Conservation (phyloP, 2,329 filamentous ascomycete genomes). For the Pseudocercospora musae region DNA sequence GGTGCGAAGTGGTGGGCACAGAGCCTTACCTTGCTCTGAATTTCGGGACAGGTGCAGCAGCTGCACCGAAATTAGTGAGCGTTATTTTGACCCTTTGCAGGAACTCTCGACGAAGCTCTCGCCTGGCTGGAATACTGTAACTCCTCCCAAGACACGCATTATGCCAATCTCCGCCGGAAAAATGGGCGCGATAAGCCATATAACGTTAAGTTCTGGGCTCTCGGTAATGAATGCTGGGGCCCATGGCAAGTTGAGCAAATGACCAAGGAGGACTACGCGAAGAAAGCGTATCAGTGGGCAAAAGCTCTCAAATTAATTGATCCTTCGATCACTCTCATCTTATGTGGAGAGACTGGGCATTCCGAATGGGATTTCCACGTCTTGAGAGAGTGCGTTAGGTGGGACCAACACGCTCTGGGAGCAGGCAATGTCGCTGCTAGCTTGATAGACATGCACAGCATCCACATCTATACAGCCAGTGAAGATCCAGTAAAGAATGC, state of each 20-base stretch:
- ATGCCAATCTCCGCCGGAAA: conserved; percentile 72
- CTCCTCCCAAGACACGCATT: conserved; percentile 71
- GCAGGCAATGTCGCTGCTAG: conserved; percentile 43
- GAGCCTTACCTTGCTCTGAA: conserved; percentile 80
- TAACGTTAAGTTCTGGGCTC: conserved; percentile 80
- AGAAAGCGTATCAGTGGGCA: conserved; percentile 67
- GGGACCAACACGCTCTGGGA: conserved; percentile 49
- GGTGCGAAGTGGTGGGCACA: conserved; percentile 69
- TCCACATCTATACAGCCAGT: conserved; percentile 71
- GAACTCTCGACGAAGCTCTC: conserved; percentile 56
- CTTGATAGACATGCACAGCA: conserved; percentile 75
- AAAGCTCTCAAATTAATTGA: conserved; percentile 71
- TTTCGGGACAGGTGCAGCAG: conserved; percentile 63
- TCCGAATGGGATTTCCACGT: conserved; percentile 71
- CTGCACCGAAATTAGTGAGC: conserved; percentile 31
- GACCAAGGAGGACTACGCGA: conserved; percentile 67
- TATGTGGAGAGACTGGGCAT: conserved; percentile 69
- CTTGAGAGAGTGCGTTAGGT: conserved; percentile 63
- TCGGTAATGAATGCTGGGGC: conserved; percentile 72
- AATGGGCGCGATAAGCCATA: conserved; percentile 76
- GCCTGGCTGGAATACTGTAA: conserved; percentile 89
- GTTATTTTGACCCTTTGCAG: conserved; percentile 18
- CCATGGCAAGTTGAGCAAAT: conserved; percentile 61
- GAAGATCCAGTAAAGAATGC: conserved; percentile 52
- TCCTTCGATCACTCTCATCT: conserved; percentile 64